Base-by-base conservation (phyloP, 225 moss, liverwort and hornwort genomes). In the Bryoerythrophyllum caledonicum region DNA sequence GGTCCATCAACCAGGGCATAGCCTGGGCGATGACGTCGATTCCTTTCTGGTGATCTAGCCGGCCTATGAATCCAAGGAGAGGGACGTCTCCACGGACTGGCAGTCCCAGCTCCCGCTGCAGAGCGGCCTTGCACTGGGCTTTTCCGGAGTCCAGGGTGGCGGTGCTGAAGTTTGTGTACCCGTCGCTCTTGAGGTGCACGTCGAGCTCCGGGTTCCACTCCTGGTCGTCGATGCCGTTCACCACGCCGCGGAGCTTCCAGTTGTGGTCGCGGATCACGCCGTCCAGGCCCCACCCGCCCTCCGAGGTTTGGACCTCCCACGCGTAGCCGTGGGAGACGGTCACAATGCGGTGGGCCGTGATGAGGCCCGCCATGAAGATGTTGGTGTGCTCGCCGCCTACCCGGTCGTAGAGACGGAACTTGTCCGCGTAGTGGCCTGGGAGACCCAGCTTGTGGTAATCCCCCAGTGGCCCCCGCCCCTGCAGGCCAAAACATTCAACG, bases 1-100 rank as follows among this genome's bases (percentile, higher is more conserved):
- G 94, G 67, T 87, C 85, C 92, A 94, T 85, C 89, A 94, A 66
- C 94, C 94, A 94, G 7, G 92, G 94, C 87, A 94, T 94, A 1
- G 94, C 92, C 48, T 92, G 86, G 5, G 76, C 90, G 30, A 94
- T 87, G 6, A 91, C 78, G 24, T 94, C 94, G 5, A 94, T 82
- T 32, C 94, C 94, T 76, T 94, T 94, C 38, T 94, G 94, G 25
- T 89, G 83, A 77, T 94, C 94, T 75, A 94, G 77, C 8, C 94
- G 85, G 24, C 94, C 94, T 60, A 94, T 94, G 77, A 94, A 94
- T 10, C 94, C 94, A 40, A 94, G 80, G 74, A 94, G 77, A 0
- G 94, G 94, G 52, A 94, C 92, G 44, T 92, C 78, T 16, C 41
- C 13, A 3, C 92, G 85, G 60, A 83, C 94, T 0, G 94, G 84